A percentile compares a stretch with the other conserved stretches of the same genome.
Conservation (phyloP, 805 yeast species). For the Cyberlindnera petersonii region DNA sequence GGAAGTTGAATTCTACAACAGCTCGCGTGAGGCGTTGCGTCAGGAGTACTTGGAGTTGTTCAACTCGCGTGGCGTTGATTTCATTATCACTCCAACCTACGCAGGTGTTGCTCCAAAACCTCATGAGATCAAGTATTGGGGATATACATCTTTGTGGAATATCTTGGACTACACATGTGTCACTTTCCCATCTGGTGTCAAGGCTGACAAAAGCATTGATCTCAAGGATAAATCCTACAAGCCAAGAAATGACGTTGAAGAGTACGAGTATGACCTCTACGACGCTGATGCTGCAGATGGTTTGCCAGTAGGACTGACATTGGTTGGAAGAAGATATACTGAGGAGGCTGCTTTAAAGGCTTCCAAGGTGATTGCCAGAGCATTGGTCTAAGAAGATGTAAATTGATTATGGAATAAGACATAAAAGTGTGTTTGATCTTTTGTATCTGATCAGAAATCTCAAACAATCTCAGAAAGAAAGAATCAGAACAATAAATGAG, state of each 20-base stretch:
- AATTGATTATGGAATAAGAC: no score
- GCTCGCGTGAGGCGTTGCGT: conserved; percentile 54
- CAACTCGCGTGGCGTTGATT: conserved; percentile 54
- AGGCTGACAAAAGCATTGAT: conserved; percentile 42
- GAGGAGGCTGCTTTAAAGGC: conserved; percentile 48
- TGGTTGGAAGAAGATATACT: conserved; percentile 46
- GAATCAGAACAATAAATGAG: no score
- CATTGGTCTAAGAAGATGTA: no score
- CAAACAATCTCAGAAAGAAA: not conserved
- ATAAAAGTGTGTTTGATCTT: no score
- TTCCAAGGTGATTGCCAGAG: conserved; percentile 34
- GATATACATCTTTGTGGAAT: conserved; percentile 74
- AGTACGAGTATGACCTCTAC: conserved; percentile 30
- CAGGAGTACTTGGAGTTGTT: conserved; percentile 53
- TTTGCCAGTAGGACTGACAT: conserved; percentile 48
- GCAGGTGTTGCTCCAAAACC: conserved; percentile 70
- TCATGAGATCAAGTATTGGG: conserved; percentile 66
- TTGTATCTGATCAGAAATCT: not conserved
- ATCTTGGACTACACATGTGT: conserved; percentile 67
- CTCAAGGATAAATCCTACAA: conserved; percentile 33
- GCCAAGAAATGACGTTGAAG: conserved; percentile 28
- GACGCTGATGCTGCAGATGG: conserved; percentile 49
- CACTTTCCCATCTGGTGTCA: conserved; percentile 46
- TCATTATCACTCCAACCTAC: conserved; percentile 64
- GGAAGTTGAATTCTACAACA: conserved; percentile 54